Conservation (phyloP, 2,329 filamentous ascomycete genomes). For the Aspergillus thermomutatus region DNA sequence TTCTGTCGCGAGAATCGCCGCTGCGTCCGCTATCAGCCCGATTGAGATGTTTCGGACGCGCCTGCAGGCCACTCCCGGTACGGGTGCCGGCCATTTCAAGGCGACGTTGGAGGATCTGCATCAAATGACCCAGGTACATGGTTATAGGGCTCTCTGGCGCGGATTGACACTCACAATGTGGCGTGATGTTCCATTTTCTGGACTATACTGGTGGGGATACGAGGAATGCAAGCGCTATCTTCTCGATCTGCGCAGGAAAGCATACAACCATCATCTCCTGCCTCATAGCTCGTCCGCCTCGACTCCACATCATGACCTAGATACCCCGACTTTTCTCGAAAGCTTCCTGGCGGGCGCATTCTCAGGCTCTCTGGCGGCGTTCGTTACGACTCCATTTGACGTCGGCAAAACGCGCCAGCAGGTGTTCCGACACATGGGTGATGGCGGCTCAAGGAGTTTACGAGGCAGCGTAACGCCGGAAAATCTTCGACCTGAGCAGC, state of each 20-base stretch:
- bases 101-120: slow-evolving; percentile 73
- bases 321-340: slow-evolving; percentile 75
- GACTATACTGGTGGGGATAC: slow-evolving; percentile 97
- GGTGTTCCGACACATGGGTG: slow-evolving; percentile 63
- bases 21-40: slow-evolving; percentile 79
- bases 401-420: slow-evolving; percentile 96
- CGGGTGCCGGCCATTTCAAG: slow-evolving; percentile 65
- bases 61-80: slow-evolving; percentile 71
- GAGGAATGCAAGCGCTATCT: slow-evolving; percentile 73
- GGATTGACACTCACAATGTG: slow-evolving; percentile 88
- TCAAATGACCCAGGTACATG: slow-evolving; percentile 73
- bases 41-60: slow-evolving; percentile 93
- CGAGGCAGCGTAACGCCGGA: slow-evolving; percentile 11
- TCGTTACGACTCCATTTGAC: slow-evolving; percentile 92
- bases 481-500: slow-evolving; percentile 61
- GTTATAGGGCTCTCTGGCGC: slow-evolving; percentile 82
- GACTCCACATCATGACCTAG: slow-evolving; percentile 58
- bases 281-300: slow-evolving; percentile 9
- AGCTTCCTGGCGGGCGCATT: slow-evolving; percentile 82
- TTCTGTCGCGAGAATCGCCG: slow-evolving; percentile 70
- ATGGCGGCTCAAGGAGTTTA: slow-evolving; percentile 25
- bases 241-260: slow-evolving; percentile 62
- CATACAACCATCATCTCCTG: slow-evolving; percentile 16
- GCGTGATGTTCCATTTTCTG: slow-evolving; percentile 96
- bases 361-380: slow-evolving; percentile 79